Percentiles rank a stretch among this genome's conserved stretches.
Evolutionary conservation across 140 eudicot genomes (phyloP).

Genomic region (Oenanthe javanica): DNA sequence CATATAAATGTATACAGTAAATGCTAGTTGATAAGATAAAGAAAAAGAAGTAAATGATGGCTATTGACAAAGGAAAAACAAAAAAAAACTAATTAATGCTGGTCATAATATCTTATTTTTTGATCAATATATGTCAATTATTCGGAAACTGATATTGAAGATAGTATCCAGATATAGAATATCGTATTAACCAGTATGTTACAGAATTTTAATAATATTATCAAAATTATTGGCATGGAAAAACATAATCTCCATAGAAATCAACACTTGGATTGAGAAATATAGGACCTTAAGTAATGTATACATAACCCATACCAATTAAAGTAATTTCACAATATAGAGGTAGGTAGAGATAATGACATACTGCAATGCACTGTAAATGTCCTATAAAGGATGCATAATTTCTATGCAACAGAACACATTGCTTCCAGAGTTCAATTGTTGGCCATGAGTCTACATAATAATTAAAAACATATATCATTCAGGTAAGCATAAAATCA

Average conservation of each 20-base stretch:
- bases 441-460: not conserved
- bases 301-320: not conserved
- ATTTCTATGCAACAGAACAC: not conserved
- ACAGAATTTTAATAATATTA: not conserved
- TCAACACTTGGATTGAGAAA: not conserved
- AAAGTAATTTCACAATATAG: not conserved
- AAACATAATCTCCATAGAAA: not conserved
- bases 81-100: not conserved
- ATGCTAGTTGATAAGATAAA: too few relatives aligned
- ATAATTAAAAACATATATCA: not conserved
- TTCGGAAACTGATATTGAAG: not conserved
- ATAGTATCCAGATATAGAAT: not conserved
- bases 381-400: not conserved
- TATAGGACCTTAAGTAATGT: not conserved
- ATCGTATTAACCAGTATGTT: not conserved
- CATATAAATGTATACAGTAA: too few relatives aligned
- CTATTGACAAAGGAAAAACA: not conserved
- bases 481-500: constrained; percentile 15
- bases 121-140: not conserved
- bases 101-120: not conserved
- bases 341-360: not conserved
- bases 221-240: not conserved
- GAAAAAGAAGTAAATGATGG: not conserved
- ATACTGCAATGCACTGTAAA: not conserved
- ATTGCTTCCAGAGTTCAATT: constrained; percentile 11